Conservation (phyloP, 148 eudicot species). For the Camellia japonica region DNA sequence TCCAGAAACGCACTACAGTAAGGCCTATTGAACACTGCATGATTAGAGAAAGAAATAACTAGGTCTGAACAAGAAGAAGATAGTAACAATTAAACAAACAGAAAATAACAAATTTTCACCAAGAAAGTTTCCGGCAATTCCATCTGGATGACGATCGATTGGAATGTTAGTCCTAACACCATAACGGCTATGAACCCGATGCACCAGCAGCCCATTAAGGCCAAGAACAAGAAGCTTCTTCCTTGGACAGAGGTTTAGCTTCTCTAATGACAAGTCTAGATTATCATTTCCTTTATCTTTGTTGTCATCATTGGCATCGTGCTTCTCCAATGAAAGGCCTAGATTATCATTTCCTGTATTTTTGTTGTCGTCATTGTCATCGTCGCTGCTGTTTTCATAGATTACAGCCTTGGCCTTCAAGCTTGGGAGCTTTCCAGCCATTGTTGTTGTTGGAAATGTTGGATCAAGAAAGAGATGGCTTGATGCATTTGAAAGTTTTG, state of each 20-base stretch:
- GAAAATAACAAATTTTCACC: not conserved
- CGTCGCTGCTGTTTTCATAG: not conserved
- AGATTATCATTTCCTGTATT: not conserved
- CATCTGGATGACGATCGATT: constrained; percentile 16
- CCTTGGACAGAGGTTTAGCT: constrained; percentile 26
- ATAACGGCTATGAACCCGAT: constrained; percentile 11
- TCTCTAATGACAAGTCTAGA: not conserved
- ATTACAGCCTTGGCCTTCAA: constrained; percentile 11
- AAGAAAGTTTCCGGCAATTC: not conserved
- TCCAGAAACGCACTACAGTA: constrained; percentile 42
- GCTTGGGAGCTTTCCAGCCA: not conserved
- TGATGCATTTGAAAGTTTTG: not conserved
- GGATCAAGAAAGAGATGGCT: not conserved
- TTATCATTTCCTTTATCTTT: too few relatives aligned
- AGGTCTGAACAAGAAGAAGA: not conserved
- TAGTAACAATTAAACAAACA: not conserved
- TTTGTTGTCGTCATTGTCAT: not conserved
- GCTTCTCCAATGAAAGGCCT: constrained; percentile 14
- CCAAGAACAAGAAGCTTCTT: constrained; percentile 32
- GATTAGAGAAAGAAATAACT: too few relatives aligned
- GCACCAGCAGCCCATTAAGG: constrained; percentile 27
- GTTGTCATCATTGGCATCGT: too few relatives aligned
- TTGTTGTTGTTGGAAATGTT: not conserved
- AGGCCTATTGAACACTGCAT: constrained; percentile 51
- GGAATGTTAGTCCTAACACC: not conserved